Evolutionary conservation across 345 rosid genomes (phyloP).

Genomic region (Eucalyptus brandiana): DNA sequence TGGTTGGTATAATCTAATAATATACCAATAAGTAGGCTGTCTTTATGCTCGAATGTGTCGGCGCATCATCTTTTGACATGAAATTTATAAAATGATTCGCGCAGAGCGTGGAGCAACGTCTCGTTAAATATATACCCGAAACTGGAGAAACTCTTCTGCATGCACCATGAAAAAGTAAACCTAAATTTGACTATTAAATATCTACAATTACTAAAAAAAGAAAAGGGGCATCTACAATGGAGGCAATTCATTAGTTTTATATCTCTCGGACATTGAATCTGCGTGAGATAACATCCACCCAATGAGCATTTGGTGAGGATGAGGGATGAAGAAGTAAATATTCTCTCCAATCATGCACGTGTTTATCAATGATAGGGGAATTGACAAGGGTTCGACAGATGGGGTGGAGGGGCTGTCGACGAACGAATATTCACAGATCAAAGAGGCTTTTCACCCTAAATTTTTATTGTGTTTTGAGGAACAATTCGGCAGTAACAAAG

Average conservation of each 20-base stretch:
- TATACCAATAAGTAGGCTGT: neutral
- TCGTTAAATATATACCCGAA: neutral
- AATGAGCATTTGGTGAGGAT: neutral
- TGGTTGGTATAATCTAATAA: neutral
- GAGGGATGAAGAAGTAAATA: neutral
- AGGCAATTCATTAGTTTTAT: neutral
- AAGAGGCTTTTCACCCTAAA: neutral
- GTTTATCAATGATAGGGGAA: neutral
- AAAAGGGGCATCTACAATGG: neutral
- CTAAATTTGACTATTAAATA: neutral
- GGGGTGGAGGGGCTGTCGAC: neutral
- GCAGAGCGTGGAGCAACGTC: neutral
- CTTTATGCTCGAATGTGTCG: neutral
- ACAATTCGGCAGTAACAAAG: neutral
- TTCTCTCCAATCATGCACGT: neutral
- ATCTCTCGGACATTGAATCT: neutral
- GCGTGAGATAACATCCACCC: neutral
- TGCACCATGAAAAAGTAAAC: neutral
- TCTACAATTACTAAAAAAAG: neutral
- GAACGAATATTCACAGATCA: neutral
- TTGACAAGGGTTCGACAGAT: neutral
- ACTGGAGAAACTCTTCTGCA: neutral
- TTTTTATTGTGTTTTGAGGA: neutral
- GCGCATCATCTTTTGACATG: neutral
- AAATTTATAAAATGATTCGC: neutral